A percentile compares a stretch with the other conserved stretches of the same genome.
Conservation (phyloP, 805 yeast species). For the Lipomyces oligophaga region DNA sequence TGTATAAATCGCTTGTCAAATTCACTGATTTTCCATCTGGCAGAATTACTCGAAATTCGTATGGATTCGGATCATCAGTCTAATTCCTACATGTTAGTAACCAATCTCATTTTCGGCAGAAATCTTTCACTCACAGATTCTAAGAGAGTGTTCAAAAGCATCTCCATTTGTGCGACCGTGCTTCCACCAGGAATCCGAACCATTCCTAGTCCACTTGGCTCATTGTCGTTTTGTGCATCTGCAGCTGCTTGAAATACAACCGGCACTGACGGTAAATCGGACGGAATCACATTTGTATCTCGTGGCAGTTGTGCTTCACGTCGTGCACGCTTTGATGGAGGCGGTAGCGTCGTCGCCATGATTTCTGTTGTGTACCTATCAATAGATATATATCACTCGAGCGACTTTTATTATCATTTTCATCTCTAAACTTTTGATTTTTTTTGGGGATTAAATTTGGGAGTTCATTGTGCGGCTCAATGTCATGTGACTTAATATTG, state of each 20-base stretch:
- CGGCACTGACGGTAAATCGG: constrained; percentile 78
- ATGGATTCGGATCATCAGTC: constrained; percentile 82
- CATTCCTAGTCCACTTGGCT: constrained; percentile 81
- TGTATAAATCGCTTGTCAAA: constrained; percentile 70
- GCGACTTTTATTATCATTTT: too few species aligned
- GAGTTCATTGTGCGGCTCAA: too few species aligned
- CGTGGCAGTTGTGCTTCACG: constrained; percentile 77
- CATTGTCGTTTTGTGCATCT: too few species aligned
- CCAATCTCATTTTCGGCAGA: too few species aligned
- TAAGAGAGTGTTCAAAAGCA: constrained; percentile 74
- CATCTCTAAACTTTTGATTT: too few species aligned
- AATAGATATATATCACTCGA: neutral
- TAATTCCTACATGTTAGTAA: too few species aligned
- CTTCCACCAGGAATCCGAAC: constrained; percentile 84
- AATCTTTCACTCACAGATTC: constrained; percentile 42
- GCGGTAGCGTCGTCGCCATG: constrained; percentile 91
- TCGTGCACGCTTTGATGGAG: constrained; percentile 84
- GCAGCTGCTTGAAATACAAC: constrained; percentile 90
- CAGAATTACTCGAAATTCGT: constrained; percentile 64
- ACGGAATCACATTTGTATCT: constrained; percentile 69
- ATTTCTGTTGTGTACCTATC: neutral
- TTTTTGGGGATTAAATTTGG: too few species aligned
- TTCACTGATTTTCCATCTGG: constrained; percentile 53
- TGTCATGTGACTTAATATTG: too few species aligned
- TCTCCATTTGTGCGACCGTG: constrained; percentile 80